Conservation (phyloP, 768 basidiomycete genomes). For the Plicaturopsis crispa region DNA sequence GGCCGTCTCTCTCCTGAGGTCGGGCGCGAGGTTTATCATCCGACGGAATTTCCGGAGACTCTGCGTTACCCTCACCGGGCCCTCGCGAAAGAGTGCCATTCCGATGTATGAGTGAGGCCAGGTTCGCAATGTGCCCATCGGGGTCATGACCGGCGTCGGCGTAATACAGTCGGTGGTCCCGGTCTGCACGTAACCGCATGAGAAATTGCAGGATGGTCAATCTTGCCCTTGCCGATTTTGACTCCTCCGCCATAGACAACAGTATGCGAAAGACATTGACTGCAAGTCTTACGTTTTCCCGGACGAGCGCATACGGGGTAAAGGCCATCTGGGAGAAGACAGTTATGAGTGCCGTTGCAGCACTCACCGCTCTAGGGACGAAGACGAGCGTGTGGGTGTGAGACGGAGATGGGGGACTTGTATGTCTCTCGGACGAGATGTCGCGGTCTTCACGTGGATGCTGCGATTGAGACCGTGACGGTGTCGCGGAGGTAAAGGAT, state of each 20-base stretch:
- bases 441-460: slow-evolving; percentile 33
- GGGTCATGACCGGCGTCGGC: slow-evolving; percentile 44
- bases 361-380: slow-evolving; percentile 44
- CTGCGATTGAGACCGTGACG: slow-evolving; percentile 53
- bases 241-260: slow-evolving; percentile 35
- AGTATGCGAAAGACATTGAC: slow-evolving; percentile 45
- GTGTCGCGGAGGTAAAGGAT: slow-evolving; percentile 43
- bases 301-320: slow-evolving; percentile 47
- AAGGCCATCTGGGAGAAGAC: slow-evolving; percentile 68
- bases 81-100: slow-evolving; percentile 7
- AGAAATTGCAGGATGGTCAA: slow-evolving; percentile 79
- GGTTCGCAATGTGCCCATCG: slow-evolving; percentile 46
- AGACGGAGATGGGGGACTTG: slow-evolving; percentile 13
- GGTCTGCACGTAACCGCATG: slow-evolving; percentile 82
- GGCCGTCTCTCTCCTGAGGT: slow-evolving; percentile 44
- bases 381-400: slow-evolving; percentile 16
- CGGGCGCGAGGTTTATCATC: slow-evolving; percentile 37
- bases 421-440: slow-evolving; percentile 18
- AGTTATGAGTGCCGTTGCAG: slow-evolving; percentile 54
- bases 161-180: slow-evolving; percentile 81
- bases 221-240: slow-evolving; percentile 51
- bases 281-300: slow-evolving; percentile 43
- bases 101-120: slow-evolving; percentile 62
- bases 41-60: slow-evolving; percentile 4
- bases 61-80: slow-evolving; percentile 3